Conservation (phyloP, 495 filamentous ascomycete species). For the Neurospora sublineolata region DNA sequence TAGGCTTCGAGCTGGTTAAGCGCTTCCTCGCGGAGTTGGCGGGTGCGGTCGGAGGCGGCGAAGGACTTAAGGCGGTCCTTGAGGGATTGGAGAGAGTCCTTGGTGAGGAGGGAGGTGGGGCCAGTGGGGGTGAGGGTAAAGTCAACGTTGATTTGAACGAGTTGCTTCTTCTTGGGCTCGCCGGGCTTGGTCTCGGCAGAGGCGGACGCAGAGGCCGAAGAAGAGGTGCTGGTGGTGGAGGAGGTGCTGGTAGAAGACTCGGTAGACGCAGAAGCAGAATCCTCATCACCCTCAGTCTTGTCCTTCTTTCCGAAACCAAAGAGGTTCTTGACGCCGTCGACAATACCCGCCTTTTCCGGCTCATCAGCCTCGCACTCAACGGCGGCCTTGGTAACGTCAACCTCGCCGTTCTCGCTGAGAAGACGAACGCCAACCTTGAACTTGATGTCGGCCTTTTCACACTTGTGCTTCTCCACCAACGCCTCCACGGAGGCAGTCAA, state of each 20-base stretch:
- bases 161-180: conserved; percentile 47
- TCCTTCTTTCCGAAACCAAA: conserved; percentile 88
- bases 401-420: conserved; percentile 63
- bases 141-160: conserved; percentile 58
- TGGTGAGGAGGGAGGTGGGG: conserved; percentile 41
- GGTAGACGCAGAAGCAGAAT: conserved; percentile 22
- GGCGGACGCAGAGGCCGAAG: conserved; percentile 30
- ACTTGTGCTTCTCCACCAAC: conserved; percentile 65
- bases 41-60: conserved; percentile 67
- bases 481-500: conserved; percentile 68
- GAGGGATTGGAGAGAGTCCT: conserved; percentile 51
- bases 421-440: conserved; percentile 70
- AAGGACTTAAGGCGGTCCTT: conserved; percentile 67
- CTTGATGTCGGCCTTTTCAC: conserved; percentile 61
- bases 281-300: conserved; percentile 47
- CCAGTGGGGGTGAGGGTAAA: conserved; percentile 53
- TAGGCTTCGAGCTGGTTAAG: conserved; percentile 89
- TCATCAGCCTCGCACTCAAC: conserved; percentile 74
- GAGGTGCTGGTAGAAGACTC: conserved; percentile 25
- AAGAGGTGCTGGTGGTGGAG: conserved; percentile 31
- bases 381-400: conserved; percentile 60
- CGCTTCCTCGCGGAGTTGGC: conserved; percentile 69
- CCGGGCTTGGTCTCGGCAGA: conserved; percentile 30
- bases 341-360: conserved; percentile 59
- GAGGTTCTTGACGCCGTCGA: conserved; percentile 89